Evolutionary conservation across 768 basidiomycete genomes (phyloP).

Genomic region (Suillus subluteus): DNA sequence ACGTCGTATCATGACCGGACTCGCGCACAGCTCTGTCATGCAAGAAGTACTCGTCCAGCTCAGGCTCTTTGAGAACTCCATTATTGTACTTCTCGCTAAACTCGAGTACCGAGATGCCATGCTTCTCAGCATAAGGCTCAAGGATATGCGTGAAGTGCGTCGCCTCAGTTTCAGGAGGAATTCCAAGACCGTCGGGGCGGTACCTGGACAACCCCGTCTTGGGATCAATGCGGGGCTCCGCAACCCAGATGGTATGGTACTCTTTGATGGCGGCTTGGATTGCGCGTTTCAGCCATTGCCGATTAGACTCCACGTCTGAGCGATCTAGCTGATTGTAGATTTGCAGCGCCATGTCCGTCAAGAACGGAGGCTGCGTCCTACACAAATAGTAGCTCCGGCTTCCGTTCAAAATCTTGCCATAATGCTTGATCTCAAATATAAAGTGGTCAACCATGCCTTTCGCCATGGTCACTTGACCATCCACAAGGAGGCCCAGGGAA

Average conservation of each 20-base stretch:
- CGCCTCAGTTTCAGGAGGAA: slow-evolving; percentile 98
- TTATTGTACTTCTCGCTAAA: slow-evolving; percentile 97
- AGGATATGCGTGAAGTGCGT: slow-evolving; percentile 98
- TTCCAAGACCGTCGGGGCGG: slow-evolving; percentile 91
- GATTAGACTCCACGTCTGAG: slow-evolving; percentile 74
- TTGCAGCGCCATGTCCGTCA: slow-evolving; percentile 98
- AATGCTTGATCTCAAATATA: slow-evolving; percentile 98
- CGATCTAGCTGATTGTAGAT: slow-evolving; percentile 96
- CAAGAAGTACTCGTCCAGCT: slow-evolving; percentile 94
- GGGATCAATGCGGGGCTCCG: slow-evolving; percentile 91
- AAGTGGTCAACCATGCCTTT: slow-evolving; percentile 99
- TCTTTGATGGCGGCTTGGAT: slow-evolving; percentile 99
- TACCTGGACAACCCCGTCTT: slow-evolving; percentile 94
- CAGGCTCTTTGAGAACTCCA: slow-evolving; percentile 79
- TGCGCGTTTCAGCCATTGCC: slow-evolving; percentile 90
- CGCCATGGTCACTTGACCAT: slow-evolving; percentile 92
- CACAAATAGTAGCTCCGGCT: slow-evolving; percentile 95
- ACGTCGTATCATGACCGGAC: slow-evolving; percentile 95
- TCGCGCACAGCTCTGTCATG: slow-evolving; percentile 97
- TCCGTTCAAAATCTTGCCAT: slow-evolving; percentile 96
- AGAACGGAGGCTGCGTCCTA: slow-evolving; percentile 96
- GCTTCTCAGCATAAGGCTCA: slow-evolving; percentile 91
- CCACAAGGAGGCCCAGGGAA: slow-evolving; percentile 89
- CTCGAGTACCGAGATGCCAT: slow-evolving; percentile 91
- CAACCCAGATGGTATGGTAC: slow-evolving; percentile 97